Evolutionary conservation across 257 asterid species (phyloP).

Genomic region (Phtheirospermum japonicum): DNA sequence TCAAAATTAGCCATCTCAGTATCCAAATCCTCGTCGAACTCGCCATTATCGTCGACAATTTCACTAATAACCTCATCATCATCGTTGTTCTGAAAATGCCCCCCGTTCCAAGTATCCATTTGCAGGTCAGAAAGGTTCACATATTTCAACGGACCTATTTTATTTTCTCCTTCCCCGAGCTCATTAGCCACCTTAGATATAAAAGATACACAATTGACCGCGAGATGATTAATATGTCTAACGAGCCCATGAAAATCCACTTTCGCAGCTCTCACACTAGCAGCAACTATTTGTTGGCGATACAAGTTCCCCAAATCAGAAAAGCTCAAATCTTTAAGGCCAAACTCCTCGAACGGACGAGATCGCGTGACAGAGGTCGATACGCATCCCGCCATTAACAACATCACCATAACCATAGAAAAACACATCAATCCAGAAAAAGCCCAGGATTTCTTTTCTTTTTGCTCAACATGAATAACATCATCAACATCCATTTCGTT

Average conservation of each 20-base stretch:
- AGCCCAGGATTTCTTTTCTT: constrained; percentile 32
- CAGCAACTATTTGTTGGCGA: constrained; percentile 36
- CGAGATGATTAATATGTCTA: constrained; percentile 36
- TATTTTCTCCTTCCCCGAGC: constrained; percentile 31
- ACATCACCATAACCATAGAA: constrained; percentile 38
- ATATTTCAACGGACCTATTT: constrained; percentile 39
- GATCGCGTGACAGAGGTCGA: constrained; percentile 36
- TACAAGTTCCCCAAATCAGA: constrained; percentile 34
- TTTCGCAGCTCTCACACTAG: constrained; percentile 22
- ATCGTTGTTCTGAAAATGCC: constrained; percentile 14
- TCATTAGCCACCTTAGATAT: constrained; percentile 35
- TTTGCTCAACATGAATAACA: constrained; percentile 28
- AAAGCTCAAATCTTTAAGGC: constrained; percentile 31
- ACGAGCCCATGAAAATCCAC: constrained; percentile 35
- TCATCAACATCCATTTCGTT: constrained; percentile 35
- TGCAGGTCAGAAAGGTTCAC: constrained; percentile 50
- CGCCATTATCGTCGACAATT: constrained; percentile 27
- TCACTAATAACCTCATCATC: neutral
- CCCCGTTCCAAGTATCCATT: constrained; percentile 27
- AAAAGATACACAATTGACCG: constrained; percentile 34
- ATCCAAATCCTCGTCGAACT: constrained; percentile 34
- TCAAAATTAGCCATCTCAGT: constrained; percentile 20
- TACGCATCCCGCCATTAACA: constrained; percentile 38
- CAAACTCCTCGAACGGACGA: constrained; percentile 36
- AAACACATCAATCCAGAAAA: constrained; percentile 33